These are phyloP conservation scores for Lactarius sanguifluus DNA, from an alignment of 768 basidiomycete genomes.

Conservation along the genomic window DNA sequence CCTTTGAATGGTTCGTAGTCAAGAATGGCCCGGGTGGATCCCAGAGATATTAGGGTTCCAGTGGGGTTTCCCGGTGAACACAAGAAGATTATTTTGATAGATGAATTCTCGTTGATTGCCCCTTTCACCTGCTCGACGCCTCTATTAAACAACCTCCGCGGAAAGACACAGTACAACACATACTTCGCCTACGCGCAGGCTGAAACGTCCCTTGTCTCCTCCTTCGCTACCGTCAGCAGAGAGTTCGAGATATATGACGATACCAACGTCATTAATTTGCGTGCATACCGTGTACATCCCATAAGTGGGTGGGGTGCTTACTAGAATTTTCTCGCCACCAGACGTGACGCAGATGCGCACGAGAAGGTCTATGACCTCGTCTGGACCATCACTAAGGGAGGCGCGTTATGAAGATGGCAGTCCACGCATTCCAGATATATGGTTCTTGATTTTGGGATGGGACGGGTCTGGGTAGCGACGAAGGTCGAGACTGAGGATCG, in stretches of 20 bases:
- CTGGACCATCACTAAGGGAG: constrained; percentile 94
- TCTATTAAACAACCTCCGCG: background rate
- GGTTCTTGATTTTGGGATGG: constrained; percentile 72
- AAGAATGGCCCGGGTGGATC: constrained; percentile 64
- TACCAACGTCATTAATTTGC: constrained; percentile 87
- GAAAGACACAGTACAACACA: constrained; percentile 30
- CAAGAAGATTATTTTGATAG: constrained; percentile 89
- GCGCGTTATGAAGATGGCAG: constrained; percentile 61
- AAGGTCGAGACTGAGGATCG: constrained; percentile 51
- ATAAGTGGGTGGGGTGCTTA: constrained; percentile 93
- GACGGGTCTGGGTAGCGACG: constrained; percentile 95
- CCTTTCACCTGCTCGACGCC: constrained; percentile 58
- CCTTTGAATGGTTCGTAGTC: constrained; percentile 85
- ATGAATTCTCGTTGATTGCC: constrained; percentile 62
- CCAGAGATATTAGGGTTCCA: constrained; percentile 78
- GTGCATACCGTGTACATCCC: constrained; percentile 87
- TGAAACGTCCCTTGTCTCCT: constrained; percentile 71
- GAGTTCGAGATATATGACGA: constrained; percentile 74
- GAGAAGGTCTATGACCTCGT: constrained; percentile 93
- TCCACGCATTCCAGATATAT: constrained; percentile 70
- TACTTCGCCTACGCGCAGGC: constrained; percentile 72
- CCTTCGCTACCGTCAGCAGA: constrained; percentile 65
- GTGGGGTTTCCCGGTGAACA: constrained; percentile 98
- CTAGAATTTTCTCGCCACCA: constrained; percentile 62
- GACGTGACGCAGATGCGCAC: constrained; percentile 89